Conservation (phyloP, 805 yeast genomes). For the Starmera amethionina region DNA sequence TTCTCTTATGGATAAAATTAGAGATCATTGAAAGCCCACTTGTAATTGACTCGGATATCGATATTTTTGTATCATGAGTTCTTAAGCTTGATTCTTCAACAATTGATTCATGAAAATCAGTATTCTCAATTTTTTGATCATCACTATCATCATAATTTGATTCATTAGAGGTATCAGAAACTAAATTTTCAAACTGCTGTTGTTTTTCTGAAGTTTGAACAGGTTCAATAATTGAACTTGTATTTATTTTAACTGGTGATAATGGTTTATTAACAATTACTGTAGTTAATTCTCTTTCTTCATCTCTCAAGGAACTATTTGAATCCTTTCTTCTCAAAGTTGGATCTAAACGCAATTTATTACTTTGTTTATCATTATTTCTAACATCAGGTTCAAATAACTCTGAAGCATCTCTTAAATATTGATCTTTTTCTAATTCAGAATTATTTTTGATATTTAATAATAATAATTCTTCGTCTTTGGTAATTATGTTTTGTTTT, state of each 20-base stretch:
- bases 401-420: constrained; percentile 20
- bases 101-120: constrained; percentile 2
- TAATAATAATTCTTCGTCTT: constrained; percentile 15
- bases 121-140: not conserved
- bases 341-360: constrained; percentile 16
- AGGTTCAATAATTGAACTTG: too few species aligned
- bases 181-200: not conserved
- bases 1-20: not conserved
- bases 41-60: constrained; percentile 13
- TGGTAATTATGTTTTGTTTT: constrained; percentile 7
- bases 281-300: constrained; percentile 13
- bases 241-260: constrained; percentile 4
- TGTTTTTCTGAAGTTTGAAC: not conserved
- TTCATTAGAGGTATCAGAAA: not conserved
- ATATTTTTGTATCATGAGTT: constrained; percentile 7
- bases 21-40: constrained; percentile 8
- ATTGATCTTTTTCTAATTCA: constrained; percentile 17
- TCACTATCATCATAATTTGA: not conserved
- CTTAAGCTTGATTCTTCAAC: constrained; percentile 1
- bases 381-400: constrained; percentile 24
- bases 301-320: constrained; percentile 15
- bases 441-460: constrained; percentile 12
- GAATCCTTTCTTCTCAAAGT: constrained; percentile 18
- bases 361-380: constrained; percentile 17
- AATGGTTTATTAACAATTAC: constrained; percentile 4